Conservation (phyloP, 257 asterid genomes). For the Penstemon davidsonii region DNA sequence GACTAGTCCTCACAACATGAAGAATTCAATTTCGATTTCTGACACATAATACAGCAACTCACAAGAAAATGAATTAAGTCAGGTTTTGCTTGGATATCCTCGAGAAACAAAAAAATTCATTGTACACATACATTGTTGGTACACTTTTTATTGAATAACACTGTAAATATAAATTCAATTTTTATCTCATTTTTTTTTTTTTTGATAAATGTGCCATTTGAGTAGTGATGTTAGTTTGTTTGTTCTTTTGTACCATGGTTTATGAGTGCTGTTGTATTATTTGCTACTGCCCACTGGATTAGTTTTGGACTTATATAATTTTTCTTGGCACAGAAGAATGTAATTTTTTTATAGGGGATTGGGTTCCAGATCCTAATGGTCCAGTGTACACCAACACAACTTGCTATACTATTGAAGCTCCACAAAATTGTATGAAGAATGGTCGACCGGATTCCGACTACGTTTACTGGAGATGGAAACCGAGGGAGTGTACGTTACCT, state of each 20-base stretch:
- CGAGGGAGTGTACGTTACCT: constrained; percentile 56
- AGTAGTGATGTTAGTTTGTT: constrained; percentile 15
- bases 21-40: too few relatives aligned
- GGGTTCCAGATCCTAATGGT: constrained; percentile 61
- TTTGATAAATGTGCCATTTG: background rate
- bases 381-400: constrained; percentile 60
- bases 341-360: constrained; percentile 65
- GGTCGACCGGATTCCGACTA: constrained; percentile 73
- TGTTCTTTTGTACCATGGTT: background rate
- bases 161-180: background rate
- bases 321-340: constrained; percentile 47
- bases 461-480: constrained; percentile 81
- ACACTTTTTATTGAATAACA: background rate
- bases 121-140: too few relatives aligned
- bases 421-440: constrained; percentile 75
- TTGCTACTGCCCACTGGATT: background rate
- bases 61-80: too few relatives aligned
- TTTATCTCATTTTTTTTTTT: too few relatives aligned
- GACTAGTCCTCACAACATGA: too few relatives aligned
- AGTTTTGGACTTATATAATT: background rate
- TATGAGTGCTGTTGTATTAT: background rate
- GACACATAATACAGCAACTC: too few relatives aligned
- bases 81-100: too few relatives aligned
- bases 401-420: constrained; percentile 58
- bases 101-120: too few relatives aligned